A percentile compares a stretch with the other conserved stretches of the same genome.
phyloP scores from a whole-genome alignment of 2,329 filamentous ascomycete genomes.

The Ceratocystis harringtonii region DNA sequence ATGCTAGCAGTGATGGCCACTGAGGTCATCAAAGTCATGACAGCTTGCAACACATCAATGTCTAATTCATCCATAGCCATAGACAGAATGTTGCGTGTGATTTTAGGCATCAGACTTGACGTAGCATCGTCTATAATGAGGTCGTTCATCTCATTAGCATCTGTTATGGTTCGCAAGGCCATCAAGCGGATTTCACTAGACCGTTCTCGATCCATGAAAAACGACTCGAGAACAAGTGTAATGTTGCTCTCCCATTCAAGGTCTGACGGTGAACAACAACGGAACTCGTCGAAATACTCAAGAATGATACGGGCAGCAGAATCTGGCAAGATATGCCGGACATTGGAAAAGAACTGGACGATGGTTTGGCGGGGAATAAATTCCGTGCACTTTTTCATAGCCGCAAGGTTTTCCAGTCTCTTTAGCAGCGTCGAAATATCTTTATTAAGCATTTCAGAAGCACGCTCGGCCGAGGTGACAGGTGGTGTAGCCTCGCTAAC shows the following conservation, averaged over 20 bases:
- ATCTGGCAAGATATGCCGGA: constrained; percentile 49
- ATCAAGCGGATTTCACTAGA: constrained; percentile 47
- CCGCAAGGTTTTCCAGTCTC: constrained; percentile 36
- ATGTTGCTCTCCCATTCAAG: constrained; percentile 52
- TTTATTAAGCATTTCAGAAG: constrained; percentile 28
- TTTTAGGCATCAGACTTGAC: constrained; percentile 39
- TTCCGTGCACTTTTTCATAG: constrained; percentile 31
- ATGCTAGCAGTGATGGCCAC: constrained; percentile 46
- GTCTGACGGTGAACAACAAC: constrained; percentile 58
- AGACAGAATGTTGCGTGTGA: constrained; percentile 47
- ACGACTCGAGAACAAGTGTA: constrained; percentile 42
- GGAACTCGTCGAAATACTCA: constrained; percentile 51
- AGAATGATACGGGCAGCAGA: constrained; percentile 48
- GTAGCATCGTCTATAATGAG: constrained; percentile 44
- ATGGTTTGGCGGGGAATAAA: constrained; percentile 51
- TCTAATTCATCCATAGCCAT: constrained; percentile 50
- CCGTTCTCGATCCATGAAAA: constrained; percentile 47
- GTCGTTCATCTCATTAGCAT: constrained; percentile 43
- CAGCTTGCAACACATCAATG: constrained; percentile 45
- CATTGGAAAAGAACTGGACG: constrained; percentile 49
- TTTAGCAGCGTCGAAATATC: constrained; percentile 33
- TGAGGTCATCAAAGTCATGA: constrained; percentile 48
- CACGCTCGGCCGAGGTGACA: constrained; percentile 13
- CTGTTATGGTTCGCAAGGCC: constrained; percentile 45
- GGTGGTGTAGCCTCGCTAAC: neutral